A percentile compares a stretch with the other conserved stretches of the same genome.
Conservation (phyloP, 1,284 basidiomycete genomes). For the Cryptococcus hybrid region DNA sequence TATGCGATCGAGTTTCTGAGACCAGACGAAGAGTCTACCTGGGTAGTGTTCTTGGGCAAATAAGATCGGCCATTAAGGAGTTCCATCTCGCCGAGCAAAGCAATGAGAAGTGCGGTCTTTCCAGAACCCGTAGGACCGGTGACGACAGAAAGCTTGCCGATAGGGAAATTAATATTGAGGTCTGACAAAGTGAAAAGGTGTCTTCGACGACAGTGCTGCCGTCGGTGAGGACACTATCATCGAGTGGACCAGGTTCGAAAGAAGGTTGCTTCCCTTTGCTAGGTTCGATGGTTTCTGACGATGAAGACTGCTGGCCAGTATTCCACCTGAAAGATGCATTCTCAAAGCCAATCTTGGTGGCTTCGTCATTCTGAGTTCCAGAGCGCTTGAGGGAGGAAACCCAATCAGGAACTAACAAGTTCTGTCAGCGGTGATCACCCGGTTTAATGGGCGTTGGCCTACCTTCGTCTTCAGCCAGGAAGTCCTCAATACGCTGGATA, state of each 20-base stretch:
- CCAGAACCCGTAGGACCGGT: slow-evolving; percentile 76
- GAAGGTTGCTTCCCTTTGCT: background rate
- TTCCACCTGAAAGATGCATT: slow-evolving; percentile 72
- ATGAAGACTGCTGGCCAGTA: slow-evolving; percentile 37
- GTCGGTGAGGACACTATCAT: slow-evolving; percentile 3
- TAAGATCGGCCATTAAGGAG: slow-evolving; percentile 60
- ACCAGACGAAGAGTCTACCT: slow-evolving; percentile 60
- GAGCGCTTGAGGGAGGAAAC: slow-evolving; percentile 62
- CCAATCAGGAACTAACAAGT: slow-evolving; percentile 58
- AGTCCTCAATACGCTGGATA: slow-evolving; percentile 74
- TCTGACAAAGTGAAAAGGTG: slow-evolving; percentile 62
- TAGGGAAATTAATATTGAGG: slow-evolving; percentile 66
- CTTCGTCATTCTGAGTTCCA: slow-evolving; percentile 11
- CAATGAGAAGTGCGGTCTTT: slow-evolving; percentile 70
- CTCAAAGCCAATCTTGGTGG: slow-evolving; percentile 60
- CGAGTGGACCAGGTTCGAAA: slow-evolving; percentile 13
- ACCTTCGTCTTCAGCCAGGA: slow-evolving; percentile 74
- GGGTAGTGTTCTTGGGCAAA: slow-evolving; percentile 63
- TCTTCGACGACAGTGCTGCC: slow-evolving; percentile 19
- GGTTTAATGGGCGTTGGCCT: background rate
- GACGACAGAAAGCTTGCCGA: slow-evolving; percentile 64
- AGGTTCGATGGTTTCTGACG: slow-evolving; percentile 23
- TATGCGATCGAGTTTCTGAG: slow-evolving; percentile 76
- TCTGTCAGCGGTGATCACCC: background rate
- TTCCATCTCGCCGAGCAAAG: slow-evolving; percentile 63